Base-by-base conservation (phyloP, 441 rosid genomes). In the Flueggea neowawraea region DNA sequence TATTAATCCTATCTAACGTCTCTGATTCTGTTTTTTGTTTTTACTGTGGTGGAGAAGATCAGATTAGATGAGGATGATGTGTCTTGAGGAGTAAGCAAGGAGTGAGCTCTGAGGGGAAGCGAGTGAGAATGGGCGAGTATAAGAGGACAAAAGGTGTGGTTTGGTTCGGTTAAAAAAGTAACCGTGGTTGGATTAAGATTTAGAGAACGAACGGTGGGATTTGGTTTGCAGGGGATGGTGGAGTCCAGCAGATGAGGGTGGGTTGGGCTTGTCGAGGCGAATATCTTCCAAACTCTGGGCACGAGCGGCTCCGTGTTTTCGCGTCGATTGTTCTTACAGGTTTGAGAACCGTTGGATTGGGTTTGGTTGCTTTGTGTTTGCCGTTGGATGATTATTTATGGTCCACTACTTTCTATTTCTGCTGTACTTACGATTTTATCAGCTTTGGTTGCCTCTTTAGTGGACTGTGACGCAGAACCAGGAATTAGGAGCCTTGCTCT, bases 211-310 rank as follows among this genome's bases (percentile, higher is more conserved):
- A 66, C 69, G 74, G 78, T 69, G 66, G 63, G 67, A 62, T 64
- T 65, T 67, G 16, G 36, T 16, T 39, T 36, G 61, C 41, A 49
- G 28, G 2, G 28, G 28, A 22, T 22, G 64, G 70, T 56, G 62
- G 54, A 64, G 41, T 54, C 54, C 56, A 8, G 28, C 28, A 22
- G 28, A 22, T 22, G 28, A 1, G 50, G 16, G 10, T 6, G 48
- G 44, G 39, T 17, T 56, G 22, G 69, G 58, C 28, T 61, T 58
- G 64, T 57, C 61, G 63, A 64, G 68, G 58, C 65, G 82, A 81
- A 77, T 74, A 74, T 65, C 82, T 79, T 83, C 91, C 86, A 61
- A 82, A 76, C 87, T 79, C 80, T 77, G 78, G 82, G 92, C 78
- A 76, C 77, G 76, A 77, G 79, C 88, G 83, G 76, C 80, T 82